phyloP scores from a whole-genome alignment of 805 yeast genomes.

The Teunomyces cretensis region DNA sequence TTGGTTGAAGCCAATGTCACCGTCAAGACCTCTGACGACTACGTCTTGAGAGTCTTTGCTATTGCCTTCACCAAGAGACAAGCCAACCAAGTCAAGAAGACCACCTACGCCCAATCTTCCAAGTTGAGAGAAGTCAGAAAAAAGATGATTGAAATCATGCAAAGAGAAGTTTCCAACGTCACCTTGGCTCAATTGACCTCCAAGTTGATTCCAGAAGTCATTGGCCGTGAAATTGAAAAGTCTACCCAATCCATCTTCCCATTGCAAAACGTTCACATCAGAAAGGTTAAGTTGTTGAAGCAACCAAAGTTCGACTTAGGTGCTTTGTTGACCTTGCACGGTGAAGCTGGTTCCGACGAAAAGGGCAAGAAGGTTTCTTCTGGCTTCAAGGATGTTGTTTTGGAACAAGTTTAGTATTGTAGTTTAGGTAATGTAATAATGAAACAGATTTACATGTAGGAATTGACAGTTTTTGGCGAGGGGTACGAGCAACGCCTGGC shows the following conservation, averaged over 20 bases:
- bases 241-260: constrained; percentile 94
- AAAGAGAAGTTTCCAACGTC: constrained; percentile 92
- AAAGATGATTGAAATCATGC: constrained; percentile 94
- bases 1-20: constrained; percentile 97
- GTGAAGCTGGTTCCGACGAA: constrained; percentile 86
- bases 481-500: too few relatives aligned
- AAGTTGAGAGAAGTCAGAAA: constrained; percentile 97
- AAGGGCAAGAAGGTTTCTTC: constrained; percentile 97
- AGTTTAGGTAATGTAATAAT: constrained; percentile 4
- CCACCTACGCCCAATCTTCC: constrained; percentile 96
- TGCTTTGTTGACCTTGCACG: constrained; percentile 93
- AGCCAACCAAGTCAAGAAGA: constrained; percentile 95
- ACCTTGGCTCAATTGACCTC: constrained; percentile 95
- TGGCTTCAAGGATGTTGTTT: constrained; percentile 96
- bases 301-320: constrained; percentile 99
- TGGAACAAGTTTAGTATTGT: constrained; percentile 78
- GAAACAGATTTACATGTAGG: neutral
- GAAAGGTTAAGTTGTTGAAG: constrained; percentile 98
- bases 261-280: constrained; percentile 96
- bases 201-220: constrained; percentile 97
- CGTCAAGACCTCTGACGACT: constrained; percentile 96
- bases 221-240: constrained; percentile 98
- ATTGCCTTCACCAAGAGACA: constrained; percentile 99
- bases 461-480: neutral
- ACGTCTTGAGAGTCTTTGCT: constrained; percentile 93